Evolutionary conservation across 441 rosid genomes (phyloP), one percentile per base, ranked within the genome.

Genomic region (Gossypium schwendimanii): DNA sequence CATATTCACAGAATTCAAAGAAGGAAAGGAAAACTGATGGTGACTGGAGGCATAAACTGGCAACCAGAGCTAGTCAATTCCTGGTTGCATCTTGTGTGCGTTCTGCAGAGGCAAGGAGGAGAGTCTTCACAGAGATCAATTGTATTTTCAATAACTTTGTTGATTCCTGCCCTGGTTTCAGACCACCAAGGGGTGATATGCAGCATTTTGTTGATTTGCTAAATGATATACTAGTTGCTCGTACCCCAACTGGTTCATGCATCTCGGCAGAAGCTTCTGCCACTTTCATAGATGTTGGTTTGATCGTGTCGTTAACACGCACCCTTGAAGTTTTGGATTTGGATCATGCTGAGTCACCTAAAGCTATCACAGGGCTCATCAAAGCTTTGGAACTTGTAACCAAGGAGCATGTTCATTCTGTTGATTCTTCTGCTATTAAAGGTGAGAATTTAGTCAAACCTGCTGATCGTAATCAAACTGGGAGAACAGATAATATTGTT

Each of bases 311-410:
- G 15, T 83, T 91, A 24, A 91, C 97, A 70, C 88, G 80, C 68
- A 87, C 90, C 60, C 98, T 96, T 57, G 93, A 93, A 76, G 92
- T 96, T 68, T 82, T 96, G 84, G 99, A 96, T 81, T 84, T 96
- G 80, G 98, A 96, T 85, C 89, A 89, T 80, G 64, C 83, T 54
- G 97, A 93, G 70, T 91, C 98, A 18, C 93, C 97, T 31, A 93
- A 93, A 83, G 84, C 91, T 80, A 97, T 91, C 63, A 87, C 88
- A 31, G 97, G 89, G 31, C 86, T 91, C 63, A 78, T 96, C 78
- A 96, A 91, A 87, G 94, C 91, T 66, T 83, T 96, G 84, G 99
- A 96, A 86, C 76, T 89, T 86, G 98, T 96, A 49, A 90, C 95
- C 4, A 96, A 93, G 85, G 99, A 96, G 80, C 92, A 96, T 81